Conservation (phyloP, 2,329 filamentous ascomycete genomes). For the Tricladium varicosporioides region DNA sequence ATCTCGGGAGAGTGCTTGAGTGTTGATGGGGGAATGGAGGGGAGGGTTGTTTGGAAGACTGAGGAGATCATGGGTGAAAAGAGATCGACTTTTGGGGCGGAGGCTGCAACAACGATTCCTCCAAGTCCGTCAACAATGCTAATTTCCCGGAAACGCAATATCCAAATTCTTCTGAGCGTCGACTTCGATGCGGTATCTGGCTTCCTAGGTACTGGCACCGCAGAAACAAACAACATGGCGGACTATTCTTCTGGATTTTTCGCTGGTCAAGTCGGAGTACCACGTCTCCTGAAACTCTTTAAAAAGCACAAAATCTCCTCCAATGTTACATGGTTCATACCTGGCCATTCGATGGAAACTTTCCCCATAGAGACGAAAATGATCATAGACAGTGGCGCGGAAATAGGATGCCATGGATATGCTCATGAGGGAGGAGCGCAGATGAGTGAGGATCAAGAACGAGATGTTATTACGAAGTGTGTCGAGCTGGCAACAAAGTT, state of each 20-base stretch:
- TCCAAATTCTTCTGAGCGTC: conserved; percentile 23
- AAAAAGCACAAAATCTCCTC: conserved; percentile 48
- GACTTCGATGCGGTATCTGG: conserved; percentile 53
- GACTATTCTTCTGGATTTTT: conserved; percentile 57
- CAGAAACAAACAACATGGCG: conserved; percentile 49
- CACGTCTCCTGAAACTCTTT: conserved; percentile 52
- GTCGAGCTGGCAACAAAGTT: conserved; percentile 43
- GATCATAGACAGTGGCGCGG: conserved; percentile 51
- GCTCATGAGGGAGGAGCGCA: conserved; percentile 38
- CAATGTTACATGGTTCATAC: conserved; percentile 58
- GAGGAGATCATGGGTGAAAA: conserved; percentile 27
- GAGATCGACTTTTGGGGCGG: no score
- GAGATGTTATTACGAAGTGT: conserved; percentile 48
- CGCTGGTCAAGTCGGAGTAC: conserved; percentile 54
- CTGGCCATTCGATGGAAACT: conserved; percentile 56
- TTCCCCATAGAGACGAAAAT: conserved; percentile 50
- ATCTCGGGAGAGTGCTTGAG: conserved; percentile 52
- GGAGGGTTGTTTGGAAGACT: conserved; percentile 44
- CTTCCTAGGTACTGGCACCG: conserved; percentile 54
- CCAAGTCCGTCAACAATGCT: not conserved
- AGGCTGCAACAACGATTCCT: conserved; percentile 5
- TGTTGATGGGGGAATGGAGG: conserved; percentile 50
- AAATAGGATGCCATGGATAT: conserved; percentile 42
- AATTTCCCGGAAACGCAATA: conserved; percentile 12
- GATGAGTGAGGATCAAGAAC: conserved; percentile 47